Conservation (phyloP, 2,329 filamentous ascomycete species). For the Xylariaceae sp. region DNA sequence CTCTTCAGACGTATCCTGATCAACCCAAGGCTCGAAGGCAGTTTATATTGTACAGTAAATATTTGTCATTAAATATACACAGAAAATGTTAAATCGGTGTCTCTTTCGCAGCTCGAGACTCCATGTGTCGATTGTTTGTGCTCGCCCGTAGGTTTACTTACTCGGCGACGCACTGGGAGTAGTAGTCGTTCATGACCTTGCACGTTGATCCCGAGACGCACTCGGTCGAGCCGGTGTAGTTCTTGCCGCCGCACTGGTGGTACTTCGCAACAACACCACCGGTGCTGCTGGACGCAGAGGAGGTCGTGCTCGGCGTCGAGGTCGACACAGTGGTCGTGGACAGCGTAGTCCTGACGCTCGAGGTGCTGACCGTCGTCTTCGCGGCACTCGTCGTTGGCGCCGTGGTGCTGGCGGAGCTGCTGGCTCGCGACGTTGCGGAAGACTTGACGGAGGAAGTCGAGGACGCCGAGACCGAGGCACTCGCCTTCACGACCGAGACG, state of each 20-base stretch:
- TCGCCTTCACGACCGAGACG: background rate
- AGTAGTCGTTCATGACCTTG: constrained; percentile 7
- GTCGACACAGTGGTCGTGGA: background rate
- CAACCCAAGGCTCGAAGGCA: too few species aligned
- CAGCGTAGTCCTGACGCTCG: background rate
- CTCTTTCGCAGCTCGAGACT: too few species aligned
- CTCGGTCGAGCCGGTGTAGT: constrained; percentile 7
- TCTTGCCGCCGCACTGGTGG: constrained; percentile 9
- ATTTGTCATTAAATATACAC: background rate
- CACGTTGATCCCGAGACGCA: constrained; percentile 9
- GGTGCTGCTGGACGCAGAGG: background rate
- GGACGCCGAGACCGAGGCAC: background rate
- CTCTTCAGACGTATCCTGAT: too few species aligned
- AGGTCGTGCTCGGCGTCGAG: background rate
- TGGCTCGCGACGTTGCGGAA: background rate
- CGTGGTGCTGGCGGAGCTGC: background rate
- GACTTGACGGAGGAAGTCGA: background rate
- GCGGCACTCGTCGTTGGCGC: background rate
- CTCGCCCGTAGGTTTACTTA: background rate
- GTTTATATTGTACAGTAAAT: too few species aligned
- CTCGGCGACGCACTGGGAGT: constrained; percentile 6
- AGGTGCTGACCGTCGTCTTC: background rate
- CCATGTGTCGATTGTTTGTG: too few species aligned
- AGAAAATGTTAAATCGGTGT: background rate
- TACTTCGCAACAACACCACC: constrained; percentile 5